phyloP scores from a whole-genome alignment of 495 filamentous ascomycete genomes.

The Friedmanniomyces simplex region DNA sequence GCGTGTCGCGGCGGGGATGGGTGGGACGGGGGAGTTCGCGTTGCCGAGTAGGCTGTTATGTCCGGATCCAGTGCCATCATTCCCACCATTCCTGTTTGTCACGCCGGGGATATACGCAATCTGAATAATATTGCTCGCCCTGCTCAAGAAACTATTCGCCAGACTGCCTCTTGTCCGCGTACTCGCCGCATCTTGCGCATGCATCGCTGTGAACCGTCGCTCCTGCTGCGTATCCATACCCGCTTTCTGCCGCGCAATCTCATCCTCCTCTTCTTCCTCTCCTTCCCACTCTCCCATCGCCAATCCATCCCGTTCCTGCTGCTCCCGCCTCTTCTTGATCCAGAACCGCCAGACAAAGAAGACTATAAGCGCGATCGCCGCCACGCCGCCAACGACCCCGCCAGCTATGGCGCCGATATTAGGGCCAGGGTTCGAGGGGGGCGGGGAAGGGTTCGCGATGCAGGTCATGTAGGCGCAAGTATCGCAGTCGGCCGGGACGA shows the following conservation, averaged over 20 bases:
- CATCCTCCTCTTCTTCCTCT: conserved; percentile 33
- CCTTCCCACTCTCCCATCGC: conserved; percentile 42
- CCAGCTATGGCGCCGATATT: conserved; percentile 75
- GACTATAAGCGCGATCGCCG: conserved; percentile 54
- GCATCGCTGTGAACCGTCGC: conserved; percentile 28
- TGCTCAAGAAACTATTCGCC: conserved; percentile 87
- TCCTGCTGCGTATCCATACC: background rate
- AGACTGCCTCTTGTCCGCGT: conserved; percentile 85
- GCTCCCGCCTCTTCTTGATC: conserved; percentile 65
- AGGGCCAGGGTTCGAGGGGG: conserved; percentile 37
- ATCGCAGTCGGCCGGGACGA: conserved; percentile 45
- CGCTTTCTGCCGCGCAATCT: conserved; percentile 37
- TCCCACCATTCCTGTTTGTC: conserved; percentile 68
- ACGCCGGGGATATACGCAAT: conserved; percentile 98
- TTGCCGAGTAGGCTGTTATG: conserved; percentile 67
- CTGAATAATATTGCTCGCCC: conserved; percentile 96
- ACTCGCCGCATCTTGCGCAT: conserved; percentile 49
- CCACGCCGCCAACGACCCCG: conserved; percentile 70
- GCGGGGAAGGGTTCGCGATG: conserved; percentile 33
- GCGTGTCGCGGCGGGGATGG: conserved; percentile 52
- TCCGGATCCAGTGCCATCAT: conserved; percentile 58
- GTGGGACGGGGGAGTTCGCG: conserved; percentile 84
- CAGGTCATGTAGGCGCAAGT: conserved; percentile 52
- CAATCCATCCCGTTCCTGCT: conserved; percentile 43
- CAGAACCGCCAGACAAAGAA: conserved; percentile 80